Base-by-base conservation (phyloP, 192 early-diverging fungal genomes). In the Podila epigama region DNA sequence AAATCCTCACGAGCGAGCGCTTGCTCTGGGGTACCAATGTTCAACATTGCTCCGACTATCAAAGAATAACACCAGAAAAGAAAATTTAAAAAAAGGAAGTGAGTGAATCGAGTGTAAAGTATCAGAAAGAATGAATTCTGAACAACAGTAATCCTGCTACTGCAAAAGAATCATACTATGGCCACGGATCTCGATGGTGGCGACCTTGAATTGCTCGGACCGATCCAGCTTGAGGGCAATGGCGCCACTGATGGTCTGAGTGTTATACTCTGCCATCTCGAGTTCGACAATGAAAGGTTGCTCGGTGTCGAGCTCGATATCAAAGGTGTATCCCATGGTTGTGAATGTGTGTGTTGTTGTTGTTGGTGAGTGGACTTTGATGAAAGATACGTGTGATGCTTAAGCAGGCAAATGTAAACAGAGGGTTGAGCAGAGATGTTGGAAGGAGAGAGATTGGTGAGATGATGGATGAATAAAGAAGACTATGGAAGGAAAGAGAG, bases 251-350 rank as follows among this genome's bases (percentile, higher is more conserved):
- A 77, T 37, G 6, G 73, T 77, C 56, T 68, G 60, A 15, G 48
- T 32, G 4, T 64, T 44, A 27, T 40, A 5, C 22, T 55, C 60
- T 6, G 13, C 27, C 54, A 53, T 40, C 58, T 77, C 66, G 32
- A 77, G 61, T 27, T 77, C 73, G 18, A 77, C 40, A 40, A 77
- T 64, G 51, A 77, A 68, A 16, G 73, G 73, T 35, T 77, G 73
- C 12, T 68, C 73, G 12, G 73, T 77, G 51, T 77, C 55, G 25
- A 77, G 73, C 57, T 77, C 66, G 51, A 77, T 48, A 64, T 77
- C 73, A 27, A 64, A 77, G 20, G 60, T 51, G 31, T 63, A 75
- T 27, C 64, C 63, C 60, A 75, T 63, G 6, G 40, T 53, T 56
- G 27, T 42, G n/a, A n/a, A n/a, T 41, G 22, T 58, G n/a, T 53